phyloP scores from a whole-genome alignment of 805 yeast genomes.

The Deakozyma indianensis region DNA sequence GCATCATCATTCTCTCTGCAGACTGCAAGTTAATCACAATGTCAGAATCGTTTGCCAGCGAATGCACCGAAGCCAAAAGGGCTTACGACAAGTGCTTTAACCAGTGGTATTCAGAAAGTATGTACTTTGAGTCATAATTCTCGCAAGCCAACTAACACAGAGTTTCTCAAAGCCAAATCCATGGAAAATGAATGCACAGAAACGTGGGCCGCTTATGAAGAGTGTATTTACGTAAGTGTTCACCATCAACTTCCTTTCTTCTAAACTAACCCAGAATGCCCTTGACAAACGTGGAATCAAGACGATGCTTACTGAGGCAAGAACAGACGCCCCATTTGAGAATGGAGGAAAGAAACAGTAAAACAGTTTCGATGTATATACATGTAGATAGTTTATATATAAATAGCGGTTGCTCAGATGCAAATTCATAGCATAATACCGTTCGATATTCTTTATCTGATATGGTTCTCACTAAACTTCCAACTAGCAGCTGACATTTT shows the following conservation, averaged over 20 bases:
- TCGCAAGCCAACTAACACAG: slow-evolving; percentile 11
- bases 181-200: slow-evolving; percentile 80
- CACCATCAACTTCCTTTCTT: slow-evolving; percentile 3
- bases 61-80: slow-evolving; percentile 76
- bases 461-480: no score
- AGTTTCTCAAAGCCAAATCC: slow-evolving; percentile 34
- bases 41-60: slow-evolving; percentile 92
- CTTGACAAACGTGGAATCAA: slow-evolving; percentile 62
- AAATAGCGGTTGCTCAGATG: no score
- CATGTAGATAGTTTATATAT: neutral
- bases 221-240: slow-evolving; percentile 59
- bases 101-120: slow-evolving; percentile 82
- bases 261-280: slow-evolving; percentile 22
- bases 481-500: no score
- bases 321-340: slow-evolving; percentile 81
- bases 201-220: slow-evolving; percentile 75
- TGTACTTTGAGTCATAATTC: slow-evolving; percentile 11
- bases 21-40: no score
- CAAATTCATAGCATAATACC: no score
- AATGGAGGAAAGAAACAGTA: slow-evolving; percentile 32
- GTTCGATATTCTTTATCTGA: no score
- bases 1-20: no score
- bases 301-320: slow-evolving; percentile 75
- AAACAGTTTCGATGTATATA: neutral
- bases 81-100: slow-evolving; percentile 89